Conservation (phyloP, 1,284 basidiomycete genomes). For the Singerocomus rubriflavus region DNA sequence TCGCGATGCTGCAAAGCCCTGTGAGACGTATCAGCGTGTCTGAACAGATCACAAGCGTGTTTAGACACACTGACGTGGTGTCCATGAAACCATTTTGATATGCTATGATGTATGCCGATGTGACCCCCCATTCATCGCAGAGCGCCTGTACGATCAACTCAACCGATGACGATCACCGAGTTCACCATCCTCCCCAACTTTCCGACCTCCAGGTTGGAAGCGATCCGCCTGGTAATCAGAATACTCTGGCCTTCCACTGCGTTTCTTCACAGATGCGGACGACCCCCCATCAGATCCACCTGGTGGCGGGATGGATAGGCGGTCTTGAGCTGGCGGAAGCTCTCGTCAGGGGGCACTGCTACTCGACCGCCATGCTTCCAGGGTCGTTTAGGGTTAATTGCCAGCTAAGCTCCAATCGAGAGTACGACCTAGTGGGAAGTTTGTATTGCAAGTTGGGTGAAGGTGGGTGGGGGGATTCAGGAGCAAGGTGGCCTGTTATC, state of each 20-base stretch:
- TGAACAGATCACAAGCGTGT: neutral
- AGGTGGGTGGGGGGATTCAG: too few relatives aligned
- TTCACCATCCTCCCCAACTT: conserved; percentile 31
- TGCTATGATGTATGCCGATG: neutral
- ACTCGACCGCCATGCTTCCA: too few relatives aligned
- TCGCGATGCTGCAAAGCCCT: neutral
- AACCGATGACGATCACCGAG: conserved; percentile 39
- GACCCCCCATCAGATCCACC: conserved; percentile 30
- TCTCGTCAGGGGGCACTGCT: too few relatives aligned
- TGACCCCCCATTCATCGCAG: too few relatives aligned
- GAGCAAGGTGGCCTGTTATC: too few relatives aligned
- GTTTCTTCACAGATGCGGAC: conserved; percentile 34
- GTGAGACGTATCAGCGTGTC: conserved; percentile 5
- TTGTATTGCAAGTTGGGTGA: too few relatives aligned
- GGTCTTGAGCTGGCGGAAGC: too few relatives aligned
- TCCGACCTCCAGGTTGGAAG: conserved; percentile 22
- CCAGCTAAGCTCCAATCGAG: too few relatives aligned
- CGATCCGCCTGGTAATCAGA: conserved; percentile 36
- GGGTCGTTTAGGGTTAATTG: too few relatives aligned
- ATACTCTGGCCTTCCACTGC: conserved; percentile 40
- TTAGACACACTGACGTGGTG: conserved; percentile 7
- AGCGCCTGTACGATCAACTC: neutral
- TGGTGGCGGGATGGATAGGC: conserved; percentile 46
- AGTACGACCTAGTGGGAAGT: too few relatives aligned
- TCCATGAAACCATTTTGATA: neutral